Percentiles rank a stretch among this genome's conserved stretches.
phyloP scores from a whole-genome alignment of 2,329 filamentous ascomycete genomes.

The Massarina eburnea region DNA sequence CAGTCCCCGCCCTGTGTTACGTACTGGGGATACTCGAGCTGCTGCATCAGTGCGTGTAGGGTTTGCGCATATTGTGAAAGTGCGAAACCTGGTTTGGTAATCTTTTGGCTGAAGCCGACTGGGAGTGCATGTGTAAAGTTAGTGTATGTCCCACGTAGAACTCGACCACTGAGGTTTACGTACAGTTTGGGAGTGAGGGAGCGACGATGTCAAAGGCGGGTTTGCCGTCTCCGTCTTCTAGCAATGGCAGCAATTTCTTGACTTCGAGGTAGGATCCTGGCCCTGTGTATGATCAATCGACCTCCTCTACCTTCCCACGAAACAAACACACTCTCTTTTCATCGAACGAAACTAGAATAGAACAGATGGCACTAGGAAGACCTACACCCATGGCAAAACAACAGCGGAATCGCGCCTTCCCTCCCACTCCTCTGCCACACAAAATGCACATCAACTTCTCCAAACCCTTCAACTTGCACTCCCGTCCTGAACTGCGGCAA shows the following conservation, averaged over 20 bases:
- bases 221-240: conserved; percentile 36
- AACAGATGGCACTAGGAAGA: no score
- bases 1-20: conserved; percentile 67
- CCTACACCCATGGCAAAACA: conserved; percentile 68
- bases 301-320: not conserved
- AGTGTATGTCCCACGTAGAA: no score
- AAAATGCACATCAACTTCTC: conserved; percentile 64
- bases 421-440: conserved; percentile 59
- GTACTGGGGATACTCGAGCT: conserved; percentile 64
- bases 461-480: conserved; percentile 61
- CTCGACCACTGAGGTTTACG: no score
- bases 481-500: conserved; percentile 60
- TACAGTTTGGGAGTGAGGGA: conserved; percentile 59
- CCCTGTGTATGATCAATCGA: conserved; percentile 39
- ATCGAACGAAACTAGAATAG: no score
- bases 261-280: conserved; percentile 71
- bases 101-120: conserved; percentile 55
- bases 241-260: conserved; percentile 58
- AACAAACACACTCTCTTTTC: no score
- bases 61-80: conserved; percentile 64
- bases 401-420: conserved; percentile 60
- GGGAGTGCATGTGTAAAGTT: no score
- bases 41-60: conserved; percentile 68
- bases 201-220: conserved; percentile 58
- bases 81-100: conserved; percentile 59